Evolutionary conservation across 495 filamentous ascomycete genomes (phyloP), one percentile per base, ranked within the genome.

Genomic region (Daldinia bambusicola): DNA sequence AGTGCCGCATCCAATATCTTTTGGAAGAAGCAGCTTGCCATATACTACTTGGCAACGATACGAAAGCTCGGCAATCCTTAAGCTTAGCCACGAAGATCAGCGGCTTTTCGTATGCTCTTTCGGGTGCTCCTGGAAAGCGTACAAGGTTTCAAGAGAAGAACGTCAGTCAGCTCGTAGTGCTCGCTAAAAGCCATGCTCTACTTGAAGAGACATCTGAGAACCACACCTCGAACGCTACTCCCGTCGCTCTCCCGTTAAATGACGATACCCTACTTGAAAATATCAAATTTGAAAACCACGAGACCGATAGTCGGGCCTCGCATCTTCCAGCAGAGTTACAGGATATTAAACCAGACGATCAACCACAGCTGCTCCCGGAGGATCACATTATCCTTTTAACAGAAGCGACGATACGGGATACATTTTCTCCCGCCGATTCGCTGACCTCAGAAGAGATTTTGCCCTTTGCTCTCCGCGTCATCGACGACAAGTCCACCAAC

Each of bases 241-340:
- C 95, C 1, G 84, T 85, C 72, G 87, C 89, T 9, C 78, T 98
- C 12, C 85, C 89, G 45, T 79, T 98, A 18, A 93, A 98, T 72
- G 93, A 98, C 71, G 95, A 99, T 78, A 99, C 95, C 0, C 83
- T 99, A 6, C 80, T 98, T 26, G 96, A 99, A 77, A 85, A 87
- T 5, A 92, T 98, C 55, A 85, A 89, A 6, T 99, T 98, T 74
- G 81, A 88, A 0, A 85, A 90, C 37, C 73, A 82, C n/a, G 74
- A 78, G 22, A 41, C 76, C 6, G 55, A 79, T 20, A 80, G 78
- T 20, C 80, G 81, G 48, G 66, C 74, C 8, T 82, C 83, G 7
- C 70, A 80, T 26, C 82, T 97, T 9, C 88, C 94, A 0, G 63
- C 80, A 0, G 75, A 80, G 16, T 77, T 99, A 16, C 80, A 82